Evolutionary conservation across 495 filamentous ascomycete genomes (phyloP).

Genomic region (Xylaria cubensis): DNA sequence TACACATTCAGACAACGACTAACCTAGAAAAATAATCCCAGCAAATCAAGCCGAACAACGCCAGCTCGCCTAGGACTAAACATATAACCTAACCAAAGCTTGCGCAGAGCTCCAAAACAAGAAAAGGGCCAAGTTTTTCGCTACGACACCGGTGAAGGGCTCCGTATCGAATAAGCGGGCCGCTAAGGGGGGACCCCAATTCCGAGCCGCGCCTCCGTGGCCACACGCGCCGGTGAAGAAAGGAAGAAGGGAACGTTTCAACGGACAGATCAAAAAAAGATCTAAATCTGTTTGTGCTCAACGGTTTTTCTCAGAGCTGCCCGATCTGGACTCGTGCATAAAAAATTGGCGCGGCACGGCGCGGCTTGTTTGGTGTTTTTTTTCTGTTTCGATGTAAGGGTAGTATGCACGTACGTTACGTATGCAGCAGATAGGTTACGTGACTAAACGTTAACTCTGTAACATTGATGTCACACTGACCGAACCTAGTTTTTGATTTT

Average conservation of each 20-base stretch:
- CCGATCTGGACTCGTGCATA: slow-evolving; percentile 18
- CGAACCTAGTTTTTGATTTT: not conserved
- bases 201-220: not conserved
- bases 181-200: not conserved
- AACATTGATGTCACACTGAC: not conserved
- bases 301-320: not conserved
- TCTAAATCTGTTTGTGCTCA: not conserved
- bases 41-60: not conserved
- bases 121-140: not conserved
- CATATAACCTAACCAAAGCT: too few relatives aligned
- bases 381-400: not conserved
- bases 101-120: not conserved
- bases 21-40: not conserved
- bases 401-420: not conserved
- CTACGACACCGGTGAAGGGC: slow-evolving; percentile 3
- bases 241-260: not conserved
- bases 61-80: not conserved
- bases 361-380: not conserved
- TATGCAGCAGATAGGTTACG: not conserved
- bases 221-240: slow-evolving; percentile 9
- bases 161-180: not conserved
- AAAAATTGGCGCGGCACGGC: not conserved
- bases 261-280: not conserved
- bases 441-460: not conserved
- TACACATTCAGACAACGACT: not conserved